Evolutionary conservation across 768 basidiomycete species (phyloP), one percentile per base, ranked within the genome.

Genomic region (Pisolithus sp.): DNA sequence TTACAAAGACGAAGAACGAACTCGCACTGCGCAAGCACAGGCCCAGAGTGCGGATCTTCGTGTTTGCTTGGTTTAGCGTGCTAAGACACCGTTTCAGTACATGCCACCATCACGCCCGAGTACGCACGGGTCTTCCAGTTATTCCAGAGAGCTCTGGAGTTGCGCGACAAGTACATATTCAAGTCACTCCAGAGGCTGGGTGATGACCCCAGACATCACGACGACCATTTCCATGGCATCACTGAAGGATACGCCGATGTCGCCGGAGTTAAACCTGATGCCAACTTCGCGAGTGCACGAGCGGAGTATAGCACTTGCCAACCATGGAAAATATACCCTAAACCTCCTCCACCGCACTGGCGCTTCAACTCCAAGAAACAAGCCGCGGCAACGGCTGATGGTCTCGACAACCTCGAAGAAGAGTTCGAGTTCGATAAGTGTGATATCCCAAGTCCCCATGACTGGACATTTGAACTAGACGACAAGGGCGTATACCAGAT

Each of bases 271-370:
- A 78, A 79, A 24, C 83, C 86, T 1, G 82, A 89, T 58, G 76
- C 72, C 12, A 71, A 79, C 46, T 63, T 71, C 28, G 45, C 61
- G 7, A 46, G 58, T 13, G 55, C 59, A 24, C 66, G 59, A 48
- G 53, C 46, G 1, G 46, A 68, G 6, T 42, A 67, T 36, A 63
- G 64, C n/a, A 62, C 69, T 15, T 72, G 77, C 57, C 60, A 78
- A 36, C 72, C 80, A 4, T 99, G 96, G 96, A 80, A 78, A 49
- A 87, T 97, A 57, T 96, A 96, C 59, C 96, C 96, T 0, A 78
- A 75, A 10, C 94, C 96, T 5, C 96, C 96, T 0, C 89, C 91
- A 3, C 95, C 94, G 0, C 93, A 93, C 60, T 99, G 96, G 96
- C 91, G 92, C 61, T 93, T 89, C 84, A 78, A 73, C 38, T 73